Conservation (phyloP, 495 filamentous ascomycete species). For the Xylaria bambusicola region DNA sequence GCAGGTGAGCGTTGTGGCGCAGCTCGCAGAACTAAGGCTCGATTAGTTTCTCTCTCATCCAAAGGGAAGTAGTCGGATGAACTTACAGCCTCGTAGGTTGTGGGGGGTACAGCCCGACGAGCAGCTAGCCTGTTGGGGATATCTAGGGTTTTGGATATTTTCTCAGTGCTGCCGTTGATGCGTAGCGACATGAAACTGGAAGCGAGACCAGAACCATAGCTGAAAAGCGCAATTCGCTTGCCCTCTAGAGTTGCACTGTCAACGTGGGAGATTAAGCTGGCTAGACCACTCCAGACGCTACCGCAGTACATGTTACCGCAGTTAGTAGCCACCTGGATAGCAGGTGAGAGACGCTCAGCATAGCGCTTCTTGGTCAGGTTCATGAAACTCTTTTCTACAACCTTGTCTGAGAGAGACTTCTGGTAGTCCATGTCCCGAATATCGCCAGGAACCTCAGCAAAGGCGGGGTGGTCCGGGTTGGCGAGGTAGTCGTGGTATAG, state of each 20-base stretch:
- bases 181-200: constrained; percentile 86
- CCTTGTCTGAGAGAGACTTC: constrained; percentile 86
- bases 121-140: constrained; percentile 73
- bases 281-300: constrained; percentile 86
- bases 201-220: constrained; percentile 92
- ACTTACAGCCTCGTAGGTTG: constrained; percentile 84
- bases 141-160: constrained; percentile 76
- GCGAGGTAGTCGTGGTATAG: constrained; percentile 95
- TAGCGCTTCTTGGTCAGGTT: constrained; percentile 93
- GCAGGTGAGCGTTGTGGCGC: constrained; percentile 88
- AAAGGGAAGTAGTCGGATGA: neutral
- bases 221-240: constrained; percentile 90
- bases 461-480: constrained; percentile 73
- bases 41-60: constrained; percentile 24
- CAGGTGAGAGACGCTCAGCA: constrained; percentile 80
- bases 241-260: constrained; percentile 67
- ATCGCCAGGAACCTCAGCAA: constrained; percentile 84
- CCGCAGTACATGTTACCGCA: constrained; percentile 99
- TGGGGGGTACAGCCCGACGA: constrained; percentile 71
- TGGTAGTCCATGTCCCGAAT: constrained; percentile 82
- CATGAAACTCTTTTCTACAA: constrained; percentile 97
- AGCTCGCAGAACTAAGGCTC: constrained; percentile 78
- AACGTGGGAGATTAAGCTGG: constrained; percentile 73
- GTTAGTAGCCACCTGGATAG: constrained; percentile 84
- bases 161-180: constrained; percentile 73